These are phyloP conservation scores for Fusarium nanum DNA, from an alignment of 2,329 filamentous ascomycete species.

Conservation along the genomic window DNA sequence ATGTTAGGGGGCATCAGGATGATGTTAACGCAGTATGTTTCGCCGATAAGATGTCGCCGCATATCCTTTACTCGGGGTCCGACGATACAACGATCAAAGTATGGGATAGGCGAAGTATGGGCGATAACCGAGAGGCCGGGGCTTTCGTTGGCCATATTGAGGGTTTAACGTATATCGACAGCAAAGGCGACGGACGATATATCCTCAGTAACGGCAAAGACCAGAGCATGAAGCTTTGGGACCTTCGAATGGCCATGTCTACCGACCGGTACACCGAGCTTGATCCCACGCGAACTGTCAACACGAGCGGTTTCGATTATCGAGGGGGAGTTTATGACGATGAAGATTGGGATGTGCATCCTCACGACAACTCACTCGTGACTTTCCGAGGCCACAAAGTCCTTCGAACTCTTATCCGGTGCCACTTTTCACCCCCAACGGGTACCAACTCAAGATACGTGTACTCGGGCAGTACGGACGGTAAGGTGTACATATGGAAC, in stretches of 20 bases:
- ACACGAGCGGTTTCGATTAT: conserved; percentile 76
- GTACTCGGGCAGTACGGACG: conserved; percentile 90
- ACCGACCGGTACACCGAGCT: conserved; percentile 70
- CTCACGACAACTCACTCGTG: conserved; percentile 91
- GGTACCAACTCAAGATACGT: conserved; percentile 93
- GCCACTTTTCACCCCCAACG: conserved; percentile 90
- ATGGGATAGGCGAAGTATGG: conserved; percentile 94
- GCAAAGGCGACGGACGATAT: conserved; percentile 79
- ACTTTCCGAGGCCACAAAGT: conserved; percentile 94
- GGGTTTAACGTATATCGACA: conserved; percentile 76
- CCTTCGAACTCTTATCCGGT: conserved; percentile 89
- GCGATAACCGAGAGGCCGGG: conserved; percentile 77
- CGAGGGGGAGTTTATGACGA: conserved; percentile 75
- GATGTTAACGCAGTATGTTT: conserved; percentile 98
- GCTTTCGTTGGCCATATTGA: conserved; percentile 75
- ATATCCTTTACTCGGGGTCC: conserved; percentile 95
- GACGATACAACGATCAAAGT: conserved; percentile 95
- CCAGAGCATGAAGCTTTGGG: conserved; percentile 98
- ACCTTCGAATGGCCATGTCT: conserved; percentile 88
- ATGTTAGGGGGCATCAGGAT: conserved; percentile 80
- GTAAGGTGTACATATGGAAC: conserved; percentile 92
- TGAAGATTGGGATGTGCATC: conserved; percentile 67
- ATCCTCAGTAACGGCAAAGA: conserved; percentile 96
- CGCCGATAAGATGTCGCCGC: conserved; percentile 86
- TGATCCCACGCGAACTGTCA: conserved; percentile 65